A percentile compares a stretch with the other conserved stretches of the same genome.
phyloP scores from a whole-genome alignment of 768 basidiomycete genomes.

The Boletus sp. region DNA sequence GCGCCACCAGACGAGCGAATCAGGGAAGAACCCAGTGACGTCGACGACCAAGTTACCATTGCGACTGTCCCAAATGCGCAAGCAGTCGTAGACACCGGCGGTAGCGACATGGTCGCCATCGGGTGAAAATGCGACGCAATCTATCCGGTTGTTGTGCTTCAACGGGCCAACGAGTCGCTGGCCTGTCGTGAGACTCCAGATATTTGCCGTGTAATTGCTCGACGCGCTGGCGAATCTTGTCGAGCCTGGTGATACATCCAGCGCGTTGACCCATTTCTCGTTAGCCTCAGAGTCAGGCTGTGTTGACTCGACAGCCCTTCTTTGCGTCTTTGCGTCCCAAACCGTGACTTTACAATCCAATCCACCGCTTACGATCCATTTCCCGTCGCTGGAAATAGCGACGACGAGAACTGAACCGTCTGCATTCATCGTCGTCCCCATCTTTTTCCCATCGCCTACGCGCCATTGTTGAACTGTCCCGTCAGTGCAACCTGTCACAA shows the following conservation, averaged over 20 bases:
- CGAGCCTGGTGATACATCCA: slow-evolving; percentile 18
- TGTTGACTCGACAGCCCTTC: background rate
- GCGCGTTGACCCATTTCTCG: slow-evolving; percentile 4
- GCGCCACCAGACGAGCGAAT: slow-evolving; percentile 17
- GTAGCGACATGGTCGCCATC: slow-evolving; percentile 15
- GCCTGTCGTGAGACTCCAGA: slow-evolving; percentile 12
- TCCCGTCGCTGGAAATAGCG: slow-evolving; percentile 13
- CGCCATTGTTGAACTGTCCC: slow-evolving; percentile 13
- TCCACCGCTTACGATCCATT: slow-evolving; percentile 16
- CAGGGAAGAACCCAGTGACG: slow-evolving; percentile 3
- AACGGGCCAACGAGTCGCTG: slow-evolving; percentile 16
- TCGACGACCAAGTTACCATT: slow-evolving; percentile 3
- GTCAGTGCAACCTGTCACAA: slow-evolving; percentile 12
- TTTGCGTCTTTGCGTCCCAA: slow-evolving; percentile 12
- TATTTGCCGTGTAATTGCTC: background rate
- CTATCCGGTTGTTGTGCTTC: slow-evolving; percentile 5
- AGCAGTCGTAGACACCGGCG: slow-evolving; percentile 1
- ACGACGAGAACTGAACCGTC: slow-evolving; percentile 7
- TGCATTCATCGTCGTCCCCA: slow-evolving; percentile 9
- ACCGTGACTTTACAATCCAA: slow-evolving; percentile 4
- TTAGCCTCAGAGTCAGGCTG: too few relatives aligned
- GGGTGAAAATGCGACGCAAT: slow-evolving; percentile 16
- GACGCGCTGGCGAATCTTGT: slow-evolving; percentile 16
- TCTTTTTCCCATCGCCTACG: slow-evolving; percentile 6
- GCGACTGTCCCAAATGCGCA: slow-evolving; percentile 15